A percentile compares a stretch with the other conserved stretches of the same genome.
phyloP scores from a whole-genome alignment of 257 asterid genomes.

The Parsonsia alboflavescens region DNA sequence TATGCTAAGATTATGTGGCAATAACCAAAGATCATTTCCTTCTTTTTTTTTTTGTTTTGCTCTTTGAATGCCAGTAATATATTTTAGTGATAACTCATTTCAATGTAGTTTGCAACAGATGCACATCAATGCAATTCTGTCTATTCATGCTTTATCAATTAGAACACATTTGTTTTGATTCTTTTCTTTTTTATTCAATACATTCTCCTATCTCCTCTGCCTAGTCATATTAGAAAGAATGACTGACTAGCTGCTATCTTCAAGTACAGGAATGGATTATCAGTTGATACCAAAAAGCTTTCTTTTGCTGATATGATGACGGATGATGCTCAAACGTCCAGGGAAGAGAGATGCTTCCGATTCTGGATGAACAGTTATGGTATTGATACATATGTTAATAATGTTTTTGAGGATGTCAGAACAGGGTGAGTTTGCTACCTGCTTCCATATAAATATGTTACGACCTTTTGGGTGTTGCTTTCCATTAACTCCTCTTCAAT shows the following conservation, averaged over 20 bases:
- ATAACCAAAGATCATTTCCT: no score
- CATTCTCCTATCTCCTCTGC: not conserved
- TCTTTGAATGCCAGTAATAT: no score
- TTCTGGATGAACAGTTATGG: conserved; percentile 97
- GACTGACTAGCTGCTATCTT: not conserved
- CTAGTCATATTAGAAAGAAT: not conserved
- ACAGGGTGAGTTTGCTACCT: conserved; percentile 45
- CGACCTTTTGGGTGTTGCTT: conserved; percentile 8
- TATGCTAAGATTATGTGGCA: no score
- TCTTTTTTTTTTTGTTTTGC: no score
- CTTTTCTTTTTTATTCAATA: no score
- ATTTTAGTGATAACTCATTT: no score
- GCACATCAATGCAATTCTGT: no score
- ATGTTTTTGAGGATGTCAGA: conserved; percentile 81
- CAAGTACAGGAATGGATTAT: conserved; percentile 67
- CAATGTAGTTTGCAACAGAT: no score
- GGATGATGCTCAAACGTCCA: conserved; percentile 86
- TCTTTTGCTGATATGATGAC: conserved; percentile 84
- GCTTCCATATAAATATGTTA: conserved; percentile 18
- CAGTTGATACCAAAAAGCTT: conserved; percentile 49
- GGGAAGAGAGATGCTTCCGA: conserved; percentile 95
- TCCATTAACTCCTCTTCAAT: conserved; percentile 20
- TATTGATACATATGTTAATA: conserved; percentile 59
- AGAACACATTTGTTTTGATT: no score
- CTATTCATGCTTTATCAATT: no score